Evolutionary conservation across 2,329 filamentous ascomycete genomes (phyloP), one percentile per base, ranked within the genome.

Genomic region (Amylocarpus encephaloides): DNA sequence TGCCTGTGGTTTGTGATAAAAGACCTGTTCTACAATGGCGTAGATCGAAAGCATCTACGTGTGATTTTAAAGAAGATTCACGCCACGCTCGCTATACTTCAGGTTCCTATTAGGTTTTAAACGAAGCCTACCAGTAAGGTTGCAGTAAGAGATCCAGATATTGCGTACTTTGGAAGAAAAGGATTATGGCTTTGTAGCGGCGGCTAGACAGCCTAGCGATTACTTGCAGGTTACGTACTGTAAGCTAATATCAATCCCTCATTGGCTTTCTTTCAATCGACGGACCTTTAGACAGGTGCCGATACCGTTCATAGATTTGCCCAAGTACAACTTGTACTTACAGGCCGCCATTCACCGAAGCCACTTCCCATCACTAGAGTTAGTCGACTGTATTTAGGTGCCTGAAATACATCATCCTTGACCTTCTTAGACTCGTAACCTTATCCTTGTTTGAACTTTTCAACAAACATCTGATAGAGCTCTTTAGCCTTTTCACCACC

Each of bases 361-460:
- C 86, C 51, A 98, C 92, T 64, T 97, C 86, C 62, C 63, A 43
- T 11, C 22, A 26, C 26, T 6, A 18, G 39, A 32, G 34, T 48
- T 26, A 26, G 41, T 51, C 18, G 44, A 39, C 35, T 22, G 6
- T 19, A 9, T 6, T n/a, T n/a, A n/a, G n/a, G 22, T 10, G 16
- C 93, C 65, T 95, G 92, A 68, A 98, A 98, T 29, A 92, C 82
- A n/a, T 94, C 93, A 66, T 98, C 85, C 66, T 95, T 90, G 51
- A 98, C 91, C 56, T 77, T 83, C 7, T 89, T 86, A 6, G 78
- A 68, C 5, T 73, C 68, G 67, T 97, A 95, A 2, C 82, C 76
- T 48, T 83, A 95, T 2, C 82, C 76, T 48, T 83, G 75, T 60
- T 83, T 78, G 38, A 97, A 82, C 60, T 86, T 87, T 45, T 79